phyloP scores from a whole-genome alignment of 345 rosid species.

The Microthlaspi erraticum region DNA sequence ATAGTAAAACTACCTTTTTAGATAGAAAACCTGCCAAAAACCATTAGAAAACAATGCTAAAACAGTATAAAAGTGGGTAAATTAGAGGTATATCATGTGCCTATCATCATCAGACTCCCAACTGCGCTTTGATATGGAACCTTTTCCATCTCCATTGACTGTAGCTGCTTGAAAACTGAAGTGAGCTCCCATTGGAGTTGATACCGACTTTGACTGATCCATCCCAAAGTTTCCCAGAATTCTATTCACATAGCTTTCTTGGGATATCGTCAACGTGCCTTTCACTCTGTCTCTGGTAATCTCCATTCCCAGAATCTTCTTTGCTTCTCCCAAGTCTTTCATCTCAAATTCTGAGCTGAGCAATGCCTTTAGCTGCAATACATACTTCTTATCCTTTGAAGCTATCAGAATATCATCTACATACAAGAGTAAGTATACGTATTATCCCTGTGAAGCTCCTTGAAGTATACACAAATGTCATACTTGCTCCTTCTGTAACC shows the following conservation, averaged over 20 bases:
- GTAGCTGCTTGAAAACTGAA: background rate
- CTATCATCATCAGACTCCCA: too few species aligned
- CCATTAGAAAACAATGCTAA: too few species aligned
- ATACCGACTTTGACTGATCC: background rate
- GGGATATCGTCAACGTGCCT: background rate
- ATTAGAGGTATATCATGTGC: too few species aligned
- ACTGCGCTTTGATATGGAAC: background rate
- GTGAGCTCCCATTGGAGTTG: background rate
- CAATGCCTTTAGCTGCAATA: accelerated
- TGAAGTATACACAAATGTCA: background rate
- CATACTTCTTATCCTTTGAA: background rate
- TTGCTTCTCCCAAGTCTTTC: background rate
- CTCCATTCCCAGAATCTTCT: background rate
- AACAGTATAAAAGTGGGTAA: too few species aligned
- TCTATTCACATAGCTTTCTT: background rate
- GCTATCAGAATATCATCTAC: background rate
- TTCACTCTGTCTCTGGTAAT: background rate
- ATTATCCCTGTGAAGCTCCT: background rate
- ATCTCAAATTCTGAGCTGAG: background rate
- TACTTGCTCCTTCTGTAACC: background rate
- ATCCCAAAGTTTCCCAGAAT: background rate
- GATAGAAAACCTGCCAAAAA: too few species aligned
- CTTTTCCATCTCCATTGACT: background rate
- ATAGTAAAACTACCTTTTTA: too few species aligned
- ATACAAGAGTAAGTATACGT: background rate